Percentiles rank a stretch among this genome's conserved stretches.
These are phyloP conservation scores for Macrocybe sp. DNA, from an alignment of 1,284 basidiomycete genomes.

Conservation along the genomic window DNA sequence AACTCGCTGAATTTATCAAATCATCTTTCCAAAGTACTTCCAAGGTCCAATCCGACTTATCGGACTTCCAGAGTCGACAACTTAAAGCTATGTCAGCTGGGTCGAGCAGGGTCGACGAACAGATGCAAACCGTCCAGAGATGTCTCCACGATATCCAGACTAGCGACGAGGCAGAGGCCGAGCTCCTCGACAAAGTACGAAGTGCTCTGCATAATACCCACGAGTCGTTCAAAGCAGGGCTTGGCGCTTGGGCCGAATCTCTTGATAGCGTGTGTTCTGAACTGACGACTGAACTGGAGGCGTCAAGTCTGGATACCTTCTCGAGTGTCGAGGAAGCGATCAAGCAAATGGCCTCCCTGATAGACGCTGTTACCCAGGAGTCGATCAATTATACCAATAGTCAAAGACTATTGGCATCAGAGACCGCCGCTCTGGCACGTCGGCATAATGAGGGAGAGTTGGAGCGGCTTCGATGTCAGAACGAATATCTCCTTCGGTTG, in stretches of 20 bases:
- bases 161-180: conserved; percentile 51
- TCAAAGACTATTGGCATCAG: conserved; percentile 48
- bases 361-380: conserved; percentile 59
- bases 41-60: conserved; percentile 52
- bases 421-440: conserved; percentile 28
- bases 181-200: conserved; percentile 45
- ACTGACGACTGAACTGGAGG: conserved; percentile 42
- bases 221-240: conserved; percentile 46
- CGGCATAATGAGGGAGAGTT: conserved; percentile 46
- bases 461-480: conserved; percentile 65
- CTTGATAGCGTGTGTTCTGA: conserved; percentile 44
- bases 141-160: conserved; percentile 53
- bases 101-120: conserved; percentile 53
- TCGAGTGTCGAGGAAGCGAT: conserved; percentile 51
- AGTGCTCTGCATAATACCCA: conserved; percentile 46
- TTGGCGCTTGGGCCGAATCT: conserved; percentile 48
- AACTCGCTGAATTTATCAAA: conserved; percentile 61
- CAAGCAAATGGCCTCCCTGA: conserved; percentile 44
- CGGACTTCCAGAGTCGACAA: conserved; percentile 53
- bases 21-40: conserved; percentile 47
- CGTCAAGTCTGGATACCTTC: conserved; percentile 38
- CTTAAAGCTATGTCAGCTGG: conserved; percentile 47
- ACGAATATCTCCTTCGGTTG: conserved; percentile 57
- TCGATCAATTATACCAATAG: conserved; percentile 51
- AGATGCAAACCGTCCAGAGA: conserved; percentile 54